Conservation (phyloP, 2,329 filamentous ascomycete species). For the Elsinoe ampelina region DNA sequence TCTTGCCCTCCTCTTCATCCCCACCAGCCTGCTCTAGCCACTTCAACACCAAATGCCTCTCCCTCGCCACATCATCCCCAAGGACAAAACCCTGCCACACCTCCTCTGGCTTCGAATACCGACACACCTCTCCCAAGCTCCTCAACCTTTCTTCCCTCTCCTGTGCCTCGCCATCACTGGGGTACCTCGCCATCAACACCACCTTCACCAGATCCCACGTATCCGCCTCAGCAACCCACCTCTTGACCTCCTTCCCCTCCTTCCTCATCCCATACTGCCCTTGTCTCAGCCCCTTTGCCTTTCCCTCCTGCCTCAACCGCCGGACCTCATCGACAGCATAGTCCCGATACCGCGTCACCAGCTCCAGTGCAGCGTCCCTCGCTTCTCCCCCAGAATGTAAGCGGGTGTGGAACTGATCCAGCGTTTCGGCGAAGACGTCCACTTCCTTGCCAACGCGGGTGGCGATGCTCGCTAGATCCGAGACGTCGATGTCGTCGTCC, state of each 20-base stretch:
- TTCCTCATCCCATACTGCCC: slow-evolving; percentile 32
- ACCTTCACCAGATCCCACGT: slow-evolving; percentile 81
- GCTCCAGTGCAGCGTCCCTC: slow-evolving; percentile 53
- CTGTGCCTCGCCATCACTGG: slow-evolving; percentile 23
- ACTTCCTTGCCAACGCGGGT: slow-evolving; percentile 70
- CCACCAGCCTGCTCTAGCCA: slow-evolving; percentile 78
- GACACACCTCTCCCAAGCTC: slow-evolving; percentile 26
- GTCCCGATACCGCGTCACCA: slow-evolving; percentile 41
- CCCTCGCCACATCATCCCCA: slow-evolving; percentile 61
- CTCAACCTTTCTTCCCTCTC: slow-evolving; percentile 28
- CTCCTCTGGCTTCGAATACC: slow-evolving; percentile 52
- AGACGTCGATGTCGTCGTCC: slow-evolving; percentile 19
- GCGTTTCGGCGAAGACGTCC: slow-evolving; percentile 71
- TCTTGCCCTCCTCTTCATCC: slow-evolving; percentile 55
- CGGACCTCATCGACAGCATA: slow-evolving; percentile 43
- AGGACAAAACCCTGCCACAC: slow-evolving; percentile 67
- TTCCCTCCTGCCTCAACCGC: slow-evolving; percentile 34
- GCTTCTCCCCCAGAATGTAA: slow-evolving; percentile 42
- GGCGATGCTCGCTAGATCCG: slow-evolving; percentile 51
- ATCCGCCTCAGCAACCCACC: slow-evolving; percentile 74
- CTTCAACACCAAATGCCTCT: slow-evolving; percentile 70
- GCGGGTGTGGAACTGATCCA: slow-evolving; percentile 61
- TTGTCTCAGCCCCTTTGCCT: slow-evolving; percentile 13
- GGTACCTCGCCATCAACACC: slow-evolving; percentile 57
- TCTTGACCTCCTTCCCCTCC: slow-evolving; percentile 37